Base-by-base conservation (phyloP, 164 flowering plant species). In the Tinospora cordifolia region DNA sequence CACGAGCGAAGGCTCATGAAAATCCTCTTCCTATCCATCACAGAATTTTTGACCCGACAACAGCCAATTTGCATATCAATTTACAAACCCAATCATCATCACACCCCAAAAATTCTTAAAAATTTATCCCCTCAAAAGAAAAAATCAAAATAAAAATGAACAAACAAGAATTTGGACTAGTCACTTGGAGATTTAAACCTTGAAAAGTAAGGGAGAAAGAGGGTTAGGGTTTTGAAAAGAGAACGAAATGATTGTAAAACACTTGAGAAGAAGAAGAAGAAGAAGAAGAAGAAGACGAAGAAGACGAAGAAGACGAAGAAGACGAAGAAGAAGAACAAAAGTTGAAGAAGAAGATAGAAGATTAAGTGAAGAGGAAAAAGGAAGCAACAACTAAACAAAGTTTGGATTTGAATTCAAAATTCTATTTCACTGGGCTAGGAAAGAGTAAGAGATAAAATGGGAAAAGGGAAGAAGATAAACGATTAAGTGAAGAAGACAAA, bases 1-100 rank as follows among this genome's bases (percentile, higher is more conserved):
- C 94, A 88, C 26, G 98, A 97, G 69, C 97, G 79, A 26, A 93
- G 97, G 72, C 89, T 89, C 63, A 80, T 92, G 64, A 92, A 79
- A 65, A 90, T 85, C 70, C 89, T 80, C 82, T 85, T 83, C 38
- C 94, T 90, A 58, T 83, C 92, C 91, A 85, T 87, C 64, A 30
- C 77, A 39, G 57, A 71, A 19, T 34, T 8, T 44, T 27, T 63
- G 6, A 57, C 10, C 25, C 21, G 9, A n/a, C 11, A 24, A 39
- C 44, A 27, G n/a, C 24, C 14, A 63, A 65, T 34, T 68, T 24
- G 27, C 72, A 72, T 69, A 41, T 44, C 66, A 66, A 0, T 19
- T 34, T 2, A n/a, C 25, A 58, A 41, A 57, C 19, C 65, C 51
- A 51, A 6, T 6, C 0, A 30, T 30, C 36, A 30, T 30, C 36